These are phyloP conservation scores for Coelastrella sp. DNA, from an alignment of 139 green algal genomes.

Conservation along the genomic window DNA sequence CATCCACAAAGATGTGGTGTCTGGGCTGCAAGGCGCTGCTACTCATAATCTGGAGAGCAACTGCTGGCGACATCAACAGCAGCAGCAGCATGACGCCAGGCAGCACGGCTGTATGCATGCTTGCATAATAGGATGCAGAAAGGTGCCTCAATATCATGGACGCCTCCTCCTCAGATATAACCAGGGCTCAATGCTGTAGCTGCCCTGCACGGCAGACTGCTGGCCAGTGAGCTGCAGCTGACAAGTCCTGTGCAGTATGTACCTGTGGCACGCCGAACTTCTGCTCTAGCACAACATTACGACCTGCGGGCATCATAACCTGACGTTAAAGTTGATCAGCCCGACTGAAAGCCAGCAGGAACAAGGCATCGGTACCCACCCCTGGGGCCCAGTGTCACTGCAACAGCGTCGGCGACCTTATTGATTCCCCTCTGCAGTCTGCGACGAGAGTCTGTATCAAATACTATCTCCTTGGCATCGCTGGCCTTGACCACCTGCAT, in stretches of 20 bases:
- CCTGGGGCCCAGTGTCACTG: slow-evolving; percentile 94
- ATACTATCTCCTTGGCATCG: slow-evolving; percentile 96
- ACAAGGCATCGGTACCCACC: slow-evolving; percentile 65
- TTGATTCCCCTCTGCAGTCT: slow-evolving; percentile 97
- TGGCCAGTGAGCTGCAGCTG: background rate
- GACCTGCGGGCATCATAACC: slow-evolving; percentile 69
- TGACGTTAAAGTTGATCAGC: background rate
- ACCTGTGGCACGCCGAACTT: slow-evolving; percentile 90
- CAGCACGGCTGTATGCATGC: background rate
- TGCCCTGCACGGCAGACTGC: background rate
- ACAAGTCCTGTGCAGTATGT: background rate
- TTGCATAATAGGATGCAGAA: background rate
- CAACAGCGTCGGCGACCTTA: slow-evolving; percentile 97
- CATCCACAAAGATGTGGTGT: too few relatives aligned
- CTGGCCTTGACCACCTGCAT: slow-evolving; percentile 74
- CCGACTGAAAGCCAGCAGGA: background rate
- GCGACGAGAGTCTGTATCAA: slow-evolving; percentile 88
- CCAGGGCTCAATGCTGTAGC: background rate
- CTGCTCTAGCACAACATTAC: slow-evolving; percentile 98
- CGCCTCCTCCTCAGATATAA: too few relatives aligned
- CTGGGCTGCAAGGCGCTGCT: too few relatives aligned
- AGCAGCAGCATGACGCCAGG: background rate
- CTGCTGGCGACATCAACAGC: background rate
- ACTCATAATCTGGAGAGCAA: too few relatives aligned
- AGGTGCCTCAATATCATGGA: background rate